phyloP scores from a whole-genome alignment of 2,329 filamentous ascomycete species.

The Sclerotinia nivalis region DNA sequence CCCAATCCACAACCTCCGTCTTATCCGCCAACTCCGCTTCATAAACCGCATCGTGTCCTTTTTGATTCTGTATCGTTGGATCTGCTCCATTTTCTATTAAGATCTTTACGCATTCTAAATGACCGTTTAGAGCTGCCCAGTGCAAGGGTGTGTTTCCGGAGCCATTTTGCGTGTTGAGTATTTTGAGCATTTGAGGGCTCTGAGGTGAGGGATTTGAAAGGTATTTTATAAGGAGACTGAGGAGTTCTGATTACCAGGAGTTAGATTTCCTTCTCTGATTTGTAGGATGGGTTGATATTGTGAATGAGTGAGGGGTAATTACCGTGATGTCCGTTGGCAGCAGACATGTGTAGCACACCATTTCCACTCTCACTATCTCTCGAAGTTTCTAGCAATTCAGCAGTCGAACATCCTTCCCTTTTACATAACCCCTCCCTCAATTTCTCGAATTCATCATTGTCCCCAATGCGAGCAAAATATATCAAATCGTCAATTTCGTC shows the following conservation, averaged over 20 bases:
- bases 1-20: conserved; percentile 61
- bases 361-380: conserved; percentile 77
- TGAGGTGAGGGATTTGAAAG: conserved; percentile 37
- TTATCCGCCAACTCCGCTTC: conserved; percentile 71
- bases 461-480: conserved; percentile 79
- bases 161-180: conserved; percentile 70
- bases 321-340: conserved; percentile 86
- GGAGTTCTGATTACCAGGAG: not conserved
- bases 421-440: conserved; percentile 60
- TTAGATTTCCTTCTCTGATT: not conserved
- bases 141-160: conserved; percentile 90
- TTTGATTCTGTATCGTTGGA: conserved; percentile 75
- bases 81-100: conserved; percentile 77
- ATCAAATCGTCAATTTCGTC: conserved; percentile 91
- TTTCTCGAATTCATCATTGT: conserved; percentile 65
- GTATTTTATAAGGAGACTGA: conserved; percentile 49
- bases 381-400: conserved; percentile 68
- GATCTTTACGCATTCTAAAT: conserved; percentile 75
- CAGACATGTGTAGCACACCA: conserved; percentile 82
- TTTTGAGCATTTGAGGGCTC: conserved; percentile 43
- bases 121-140: conserved; percentile 90
- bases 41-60: conserved; percentile 78
- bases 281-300: not conserved
- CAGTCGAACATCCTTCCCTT: conserved; percentile 58
- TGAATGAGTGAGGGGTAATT: conserved; percentile 37